phyloP scores from a whole-genome alignment of 164 flowering plant species.

The Buxus sempervirens region DNA sequence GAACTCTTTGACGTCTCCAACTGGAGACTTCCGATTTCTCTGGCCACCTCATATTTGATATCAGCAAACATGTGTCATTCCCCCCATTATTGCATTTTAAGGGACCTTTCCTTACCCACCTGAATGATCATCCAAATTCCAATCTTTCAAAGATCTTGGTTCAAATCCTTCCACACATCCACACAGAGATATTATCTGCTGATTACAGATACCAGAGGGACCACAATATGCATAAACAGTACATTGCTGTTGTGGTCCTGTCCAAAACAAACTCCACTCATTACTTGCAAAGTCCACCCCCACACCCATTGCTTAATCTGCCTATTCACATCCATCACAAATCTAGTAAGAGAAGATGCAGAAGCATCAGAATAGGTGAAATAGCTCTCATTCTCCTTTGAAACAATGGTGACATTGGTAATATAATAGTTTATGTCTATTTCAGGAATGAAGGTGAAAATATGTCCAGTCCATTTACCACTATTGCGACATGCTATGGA shows the following conservation, averaged over 20 bases:
- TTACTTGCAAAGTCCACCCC: neutral
- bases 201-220: conserved; percentile 20
- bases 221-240: conserved; percentile 24
- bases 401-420: conserved; percentile 15
- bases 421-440: no score
- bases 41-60: no score
- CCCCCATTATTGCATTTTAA: conserved; percentile 16
- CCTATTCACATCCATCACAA: conserved; percentile 19
- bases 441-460: no score
- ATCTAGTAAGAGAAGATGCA: conserved; percentile 8
- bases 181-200: conserved; percentile 3
- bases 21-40: no score
- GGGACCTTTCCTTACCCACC: conserved; percentile 22
- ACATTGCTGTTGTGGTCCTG: conserved; percentile 18
- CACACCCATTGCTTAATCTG: conserved; percentile 20
- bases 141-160: conserved; percentile 5
- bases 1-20: no score
- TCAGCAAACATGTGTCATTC: conserved; percentile 3
- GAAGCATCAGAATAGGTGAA: neutral
- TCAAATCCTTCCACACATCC: conserved; percentile 23
- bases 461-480: no score
- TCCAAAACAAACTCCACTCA: conserved; percentile 31
- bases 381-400: no score
- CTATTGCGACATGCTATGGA: no score
- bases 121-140: no score